Conservation (phyloP, 768 basidiomycete species). For the Kwoniella newhampshirensis region DNA sequence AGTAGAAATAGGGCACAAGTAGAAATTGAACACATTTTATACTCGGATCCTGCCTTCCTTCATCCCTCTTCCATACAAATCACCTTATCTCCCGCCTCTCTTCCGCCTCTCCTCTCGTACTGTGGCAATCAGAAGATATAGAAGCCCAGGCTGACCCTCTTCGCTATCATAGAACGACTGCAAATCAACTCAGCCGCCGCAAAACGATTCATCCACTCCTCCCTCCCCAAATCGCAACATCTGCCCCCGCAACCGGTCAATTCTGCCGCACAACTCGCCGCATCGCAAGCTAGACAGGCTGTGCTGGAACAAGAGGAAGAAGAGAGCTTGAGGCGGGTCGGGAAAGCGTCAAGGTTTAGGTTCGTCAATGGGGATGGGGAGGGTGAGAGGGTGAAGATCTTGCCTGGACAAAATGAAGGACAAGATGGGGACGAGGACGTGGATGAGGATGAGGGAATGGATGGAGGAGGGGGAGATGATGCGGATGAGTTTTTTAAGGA, state of each 20-base stretch:
- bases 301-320: constrained; percentile 18
- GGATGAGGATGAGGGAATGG: constrained; percentile 15
- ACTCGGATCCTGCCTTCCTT: too few relatives aligned
- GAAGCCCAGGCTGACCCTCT: neutral
- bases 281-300: constrained; percentile 12
- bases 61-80: neutral
- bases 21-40: too few relatives aligned
- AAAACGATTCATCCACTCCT: constrained; percentile 41
- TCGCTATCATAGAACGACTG: constrained; percentile 16
- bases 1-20: too few relatives aligned
- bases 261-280: constrained; percentile 22
- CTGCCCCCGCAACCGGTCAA: constrained; percentile 10
- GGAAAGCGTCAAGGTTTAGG: constrained; percentile 26
- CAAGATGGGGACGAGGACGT: constrained; percentile 14
- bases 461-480: neutral
- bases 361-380: constrained; percentile 21
- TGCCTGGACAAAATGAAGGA: constrained; percentile 13
- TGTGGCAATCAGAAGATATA: neutral
- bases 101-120: neutral
- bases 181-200: constrained; percentile 41
- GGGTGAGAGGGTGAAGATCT: constrained; percentile 6
- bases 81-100: too few relatives aligned
- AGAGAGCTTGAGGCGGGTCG: constrained; percentile 11
- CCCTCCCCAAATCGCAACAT: constrained; percentile 40
- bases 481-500: constrained; percentile 12